Evolutionary conservation across 495 filamentous ascomycete species (phyloP).

Genomic region (Aspergillus nidulans): DNA sequence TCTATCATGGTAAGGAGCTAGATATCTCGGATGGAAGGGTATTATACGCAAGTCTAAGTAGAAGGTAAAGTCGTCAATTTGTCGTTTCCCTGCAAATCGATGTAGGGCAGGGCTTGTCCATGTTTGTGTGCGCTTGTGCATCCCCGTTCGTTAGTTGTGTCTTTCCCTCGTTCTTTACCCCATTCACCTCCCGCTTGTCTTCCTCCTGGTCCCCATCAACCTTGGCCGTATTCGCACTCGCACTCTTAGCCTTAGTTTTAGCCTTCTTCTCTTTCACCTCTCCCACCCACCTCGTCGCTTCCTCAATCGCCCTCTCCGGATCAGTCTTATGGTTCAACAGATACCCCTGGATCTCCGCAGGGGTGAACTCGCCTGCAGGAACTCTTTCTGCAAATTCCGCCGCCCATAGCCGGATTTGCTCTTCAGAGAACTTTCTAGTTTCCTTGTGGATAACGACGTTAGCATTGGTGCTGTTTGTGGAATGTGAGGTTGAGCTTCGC

Average conservation of each 20-base stretch:
- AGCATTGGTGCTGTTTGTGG: neutral
- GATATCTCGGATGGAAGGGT: too few species aligned
- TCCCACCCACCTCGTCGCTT: conserved; percentile 52
- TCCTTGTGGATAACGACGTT: neutral
- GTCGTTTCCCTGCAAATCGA: neutral
- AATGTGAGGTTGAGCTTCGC: neutral
- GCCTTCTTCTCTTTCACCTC: conserved; percentile 6
- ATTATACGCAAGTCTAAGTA: neutral
- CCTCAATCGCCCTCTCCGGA: conserved; percentile 55
- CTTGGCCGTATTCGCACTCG: neutral
- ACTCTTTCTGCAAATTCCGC: conserved; percentile 56
- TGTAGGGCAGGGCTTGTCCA: neutral
- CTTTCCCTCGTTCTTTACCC: conserved; percentile 36
- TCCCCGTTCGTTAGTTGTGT: neutral
- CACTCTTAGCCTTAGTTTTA: neutral
- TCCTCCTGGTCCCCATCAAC: neutral
- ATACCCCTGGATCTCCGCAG: conserved; percentile 76
- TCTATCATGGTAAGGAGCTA: too few species aligned
- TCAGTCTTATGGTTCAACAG: conserved; percentile 63
- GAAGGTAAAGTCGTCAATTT: neutral
- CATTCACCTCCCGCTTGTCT: neutral
- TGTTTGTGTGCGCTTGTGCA: neutral
- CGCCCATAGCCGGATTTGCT: conserved; percentile 40
- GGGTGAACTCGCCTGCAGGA: conserved; percentile 61
- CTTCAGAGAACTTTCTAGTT: conserved; percentile 6